These are phyloP conservation scores for Aspergillus fijiensis DNA, from an alignment of 2,329 filamentous ascomycete genomes.

Conservation along the genomic window DNA sequence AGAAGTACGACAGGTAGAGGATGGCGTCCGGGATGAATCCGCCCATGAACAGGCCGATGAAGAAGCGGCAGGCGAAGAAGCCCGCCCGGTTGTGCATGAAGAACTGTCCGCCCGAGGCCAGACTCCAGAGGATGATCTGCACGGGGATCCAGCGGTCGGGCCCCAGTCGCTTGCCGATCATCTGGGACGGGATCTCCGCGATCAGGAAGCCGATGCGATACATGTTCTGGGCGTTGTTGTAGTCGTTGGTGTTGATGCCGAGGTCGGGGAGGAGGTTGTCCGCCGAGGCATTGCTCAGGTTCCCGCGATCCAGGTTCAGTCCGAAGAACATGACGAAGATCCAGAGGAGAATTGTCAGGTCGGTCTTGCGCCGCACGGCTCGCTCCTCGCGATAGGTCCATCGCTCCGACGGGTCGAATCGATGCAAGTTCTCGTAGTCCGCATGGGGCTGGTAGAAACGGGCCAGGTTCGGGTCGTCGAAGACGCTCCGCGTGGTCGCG, in stretches of 20 bases:
- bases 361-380: conserved; percentile 27
- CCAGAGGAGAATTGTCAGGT: conserved; percentile 37
- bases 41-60: conserved; percentile 52
- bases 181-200: conserved; percentile 33
- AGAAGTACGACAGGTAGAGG: conserved; percentile 43
- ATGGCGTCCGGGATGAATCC: conserved; percentile 51
- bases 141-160: conserved; percentile 32
- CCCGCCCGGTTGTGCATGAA: conserved; percentile 31
- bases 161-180: conserved; percentile 31
- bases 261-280: conserved; percentile 30
- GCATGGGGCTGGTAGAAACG: conserved; percentile 31
- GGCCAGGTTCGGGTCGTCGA: conserved; percentile 43
- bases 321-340: conserved; percentile 50
- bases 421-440: conserved; percentile 40
- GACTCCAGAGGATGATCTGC: conserved; percentile 30
- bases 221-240: conserved; percentile 33
- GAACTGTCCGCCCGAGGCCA: conserved; percentile 26
- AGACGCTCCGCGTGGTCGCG: conserved; percentile 33
- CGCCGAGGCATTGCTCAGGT: conserved; percentile 26
- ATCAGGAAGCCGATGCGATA: conserved; percentile 31
- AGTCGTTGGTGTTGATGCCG: conserved; percentile 32
- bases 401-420: conserved; percentile 32
- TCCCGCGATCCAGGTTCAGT: conserved; percentile 29
- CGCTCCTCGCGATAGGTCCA: conserved; percentile 32
- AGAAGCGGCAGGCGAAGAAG: conserved; percentile 45